Conservation (phyloP, 139 green algal genomes). For the Gonium pectorale region DNA sequence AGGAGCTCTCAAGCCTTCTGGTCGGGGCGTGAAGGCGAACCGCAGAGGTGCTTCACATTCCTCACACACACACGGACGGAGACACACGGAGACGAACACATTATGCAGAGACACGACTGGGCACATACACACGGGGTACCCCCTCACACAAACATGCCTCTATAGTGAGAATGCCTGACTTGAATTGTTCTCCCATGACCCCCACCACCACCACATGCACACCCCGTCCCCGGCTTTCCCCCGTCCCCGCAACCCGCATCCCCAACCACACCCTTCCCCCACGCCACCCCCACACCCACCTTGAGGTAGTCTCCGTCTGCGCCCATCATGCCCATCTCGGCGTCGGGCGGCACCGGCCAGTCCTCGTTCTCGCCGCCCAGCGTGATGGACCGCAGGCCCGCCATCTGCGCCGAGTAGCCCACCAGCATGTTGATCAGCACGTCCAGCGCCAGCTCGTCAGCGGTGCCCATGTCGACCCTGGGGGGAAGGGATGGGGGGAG, state of each 20-base stretch:
- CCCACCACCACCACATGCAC: too few species aligned
- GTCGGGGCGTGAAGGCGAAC: too few species aligned
- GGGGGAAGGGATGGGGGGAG: neutral
- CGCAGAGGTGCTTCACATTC: too few species aligned
- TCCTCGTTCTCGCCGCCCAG: slow-evolving; percentile 80
- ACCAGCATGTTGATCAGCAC: slow-evolving; percentile 89
- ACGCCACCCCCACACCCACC: slow-evolving; percentile 27
- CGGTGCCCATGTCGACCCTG: slow-evolving; percentile 89
- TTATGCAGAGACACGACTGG: too few species aligned
- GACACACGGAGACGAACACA: too few species aligned
- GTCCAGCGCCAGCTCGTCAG: slow-evolving; percentile 90
- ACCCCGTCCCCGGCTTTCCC: too few species aligned
- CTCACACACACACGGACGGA: too few species aligned
- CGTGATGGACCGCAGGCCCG: slow-evolving; percentile 67
- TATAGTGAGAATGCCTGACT: too few species aligned
- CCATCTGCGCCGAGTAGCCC: slow-evolving; percentile 81
- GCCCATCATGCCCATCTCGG: neutral
- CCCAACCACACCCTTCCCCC: neutral
- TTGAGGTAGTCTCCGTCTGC: slow-evolving; percentile 15
- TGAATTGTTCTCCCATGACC: too few species aligned
- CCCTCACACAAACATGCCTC: too few species aligned
- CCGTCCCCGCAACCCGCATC: neutral
- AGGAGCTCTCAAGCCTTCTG: too few species aligned
- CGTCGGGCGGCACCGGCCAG: slow-evolving; percentile 67
- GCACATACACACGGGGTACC: too few species aligned